A percentile compares a stretch with the other conserved stretches of the same genome.
phyloP scores from a whole-genome alignment of 2,329 filamentous ascomycete species.

The Diaporthe aspalathi region DNA sequence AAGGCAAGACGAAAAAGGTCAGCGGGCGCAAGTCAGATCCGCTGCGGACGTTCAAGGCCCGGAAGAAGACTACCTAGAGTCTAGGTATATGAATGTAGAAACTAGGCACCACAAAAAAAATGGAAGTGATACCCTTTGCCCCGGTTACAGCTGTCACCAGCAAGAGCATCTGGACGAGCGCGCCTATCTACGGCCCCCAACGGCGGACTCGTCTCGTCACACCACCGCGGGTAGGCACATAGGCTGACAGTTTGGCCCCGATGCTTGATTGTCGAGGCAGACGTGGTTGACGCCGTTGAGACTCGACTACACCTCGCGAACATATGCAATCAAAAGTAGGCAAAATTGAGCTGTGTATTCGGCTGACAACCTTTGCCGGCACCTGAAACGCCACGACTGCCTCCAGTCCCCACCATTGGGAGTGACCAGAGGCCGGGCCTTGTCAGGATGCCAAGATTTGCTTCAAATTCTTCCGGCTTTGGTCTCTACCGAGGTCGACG shows the following conservation, averaged over 20 bases:
- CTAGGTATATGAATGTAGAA: not conserved
- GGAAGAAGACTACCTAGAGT: constrained; percentile 54
- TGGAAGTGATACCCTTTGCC: constrained; percentile 35
- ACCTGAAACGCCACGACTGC: constrained; percentile 4
- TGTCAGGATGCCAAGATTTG: not conserved
- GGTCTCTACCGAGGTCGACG: not conserved
- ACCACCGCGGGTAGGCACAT: not conserved
- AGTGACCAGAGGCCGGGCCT: not conserved
- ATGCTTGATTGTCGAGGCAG: constrained; percentile 1
- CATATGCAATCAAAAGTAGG: not conserved
- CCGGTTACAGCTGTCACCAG: not conserved
- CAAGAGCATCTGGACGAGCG: not conserved
- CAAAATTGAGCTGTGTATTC: not conserved
- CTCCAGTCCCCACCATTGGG: not conserved
- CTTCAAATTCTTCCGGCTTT: not conserved
- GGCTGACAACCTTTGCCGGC: not conserved
- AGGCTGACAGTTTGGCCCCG: not conserved
- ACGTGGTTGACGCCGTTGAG: not conserved
- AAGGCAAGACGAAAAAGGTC: constrained; percentile 59
- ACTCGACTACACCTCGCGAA: not conserved
- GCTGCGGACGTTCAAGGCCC: constrained; percentile 86
- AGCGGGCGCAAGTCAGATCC: constrained; percentile 81
- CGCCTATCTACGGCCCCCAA: too few species aligned
- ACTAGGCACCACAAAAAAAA: constrained; percentile 23
- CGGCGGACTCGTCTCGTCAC: not conserved